Evolutionary conservation across 192 early-diverging fungal species (phyloP).

Genomic region (Gaertneriomyces semiglobifer): DNA sequence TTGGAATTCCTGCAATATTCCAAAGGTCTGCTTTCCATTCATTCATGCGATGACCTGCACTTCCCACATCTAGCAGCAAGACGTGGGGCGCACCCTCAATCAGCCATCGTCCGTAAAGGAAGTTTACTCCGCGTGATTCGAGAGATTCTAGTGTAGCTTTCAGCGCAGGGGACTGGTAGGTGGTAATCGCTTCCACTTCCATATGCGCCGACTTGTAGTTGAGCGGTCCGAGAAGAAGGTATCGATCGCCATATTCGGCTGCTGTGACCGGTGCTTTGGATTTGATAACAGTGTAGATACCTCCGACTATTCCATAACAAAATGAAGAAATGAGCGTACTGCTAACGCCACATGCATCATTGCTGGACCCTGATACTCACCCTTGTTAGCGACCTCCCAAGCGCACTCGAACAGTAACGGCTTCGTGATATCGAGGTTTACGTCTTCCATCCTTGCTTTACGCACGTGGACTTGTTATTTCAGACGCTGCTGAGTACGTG

Average conservation of each 20-base stretch:
- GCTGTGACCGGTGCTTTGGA: conserved; percentile 94
- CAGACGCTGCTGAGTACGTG: no score
- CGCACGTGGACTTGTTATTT: no score
- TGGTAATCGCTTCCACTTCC: conserved; percentile 83
- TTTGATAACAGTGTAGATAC: conserved; percentile 97
- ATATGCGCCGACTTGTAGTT: conserved; percentile 81
- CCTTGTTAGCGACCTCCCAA: conserved; percentile 98
- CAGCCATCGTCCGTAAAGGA: conserved; percentile 90
- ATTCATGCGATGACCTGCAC: conserved; percentile 71
- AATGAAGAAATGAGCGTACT: not conserved
- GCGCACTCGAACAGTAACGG: conserved; percentile 89
- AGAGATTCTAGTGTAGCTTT: conserved; percentile 68
- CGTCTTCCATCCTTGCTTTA: conserved; percentile 12
- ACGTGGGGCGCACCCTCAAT: conserved; percentile 90
- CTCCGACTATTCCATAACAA: conserved; percentile 67
- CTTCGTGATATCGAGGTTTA: conserved; percentile 42
- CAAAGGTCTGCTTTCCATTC: conserved; percentile 98
- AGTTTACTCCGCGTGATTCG: conserved; percentile 69
- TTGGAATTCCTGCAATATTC: conserved; percentile 85
- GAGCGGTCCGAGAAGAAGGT: conserved; percentile 88
- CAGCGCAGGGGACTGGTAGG: conserved; percentile 55
- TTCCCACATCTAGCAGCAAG: conserved; percentile 81
- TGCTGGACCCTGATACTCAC: conserved; percentile 36
- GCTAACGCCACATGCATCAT: conserved; percentile 6
- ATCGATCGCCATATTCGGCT: conserved; percentile 90